These are phyloP conservation scores for Sclerotinia glacialis DNA, from an alignment of 2,329 filamentous ascomycete species.

Conservation along the genomic window DNA sequence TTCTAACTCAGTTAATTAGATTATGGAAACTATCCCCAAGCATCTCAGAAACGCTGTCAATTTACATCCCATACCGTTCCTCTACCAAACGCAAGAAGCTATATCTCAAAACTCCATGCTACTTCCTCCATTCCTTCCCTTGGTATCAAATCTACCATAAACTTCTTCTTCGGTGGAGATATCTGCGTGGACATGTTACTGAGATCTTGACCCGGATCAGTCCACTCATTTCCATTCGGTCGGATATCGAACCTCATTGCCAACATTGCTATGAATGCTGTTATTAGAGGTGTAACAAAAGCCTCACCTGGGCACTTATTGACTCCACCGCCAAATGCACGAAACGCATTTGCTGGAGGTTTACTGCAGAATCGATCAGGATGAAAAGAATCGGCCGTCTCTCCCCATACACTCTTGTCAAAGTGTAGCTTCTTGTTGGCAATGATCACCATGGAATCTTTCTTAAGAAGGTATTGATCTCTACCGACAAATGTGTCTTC, in stretches of 20 bases:
- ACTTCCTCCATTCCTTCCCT: not conserved
- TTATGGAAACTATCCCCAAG: not conserved
- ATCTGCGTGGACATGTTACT: conserved; percentile 12
- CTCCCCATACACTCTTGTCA: conserved; percentile 17
- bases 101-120: conserved; percentile 17
- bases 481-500: conserved; percentile 13
- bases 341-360: conserved; percentile 2
- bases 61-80: not conserved
- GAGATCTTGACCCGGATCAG: not conserved
- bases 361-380: not conserved
- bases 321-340: conserved; percentile 16
- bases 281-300: conserved; percentile 1
- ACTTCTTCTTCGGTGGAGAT: not conserved
- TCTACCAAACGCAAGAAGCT: not conserved
- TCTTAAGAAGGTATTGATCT: conserved; percentile 20
- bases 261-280: conserved; percentile 8
- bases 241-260: conserved; percentile 14
- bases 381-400: not conserved
- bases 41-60: not conserved
- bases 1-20: not conserved
- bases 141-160: conserved; percentile 6
- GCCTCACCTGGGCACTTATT: conserved; percentile 13
- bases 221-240: conserved; percentile 3
- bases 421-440: conserved; percentile 10
- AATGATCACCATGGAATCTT: conserved; percentile 14